Conservation (phyloP, 2,329 filamentous ascomycete species). For the Penicillium sp. region DNA sequence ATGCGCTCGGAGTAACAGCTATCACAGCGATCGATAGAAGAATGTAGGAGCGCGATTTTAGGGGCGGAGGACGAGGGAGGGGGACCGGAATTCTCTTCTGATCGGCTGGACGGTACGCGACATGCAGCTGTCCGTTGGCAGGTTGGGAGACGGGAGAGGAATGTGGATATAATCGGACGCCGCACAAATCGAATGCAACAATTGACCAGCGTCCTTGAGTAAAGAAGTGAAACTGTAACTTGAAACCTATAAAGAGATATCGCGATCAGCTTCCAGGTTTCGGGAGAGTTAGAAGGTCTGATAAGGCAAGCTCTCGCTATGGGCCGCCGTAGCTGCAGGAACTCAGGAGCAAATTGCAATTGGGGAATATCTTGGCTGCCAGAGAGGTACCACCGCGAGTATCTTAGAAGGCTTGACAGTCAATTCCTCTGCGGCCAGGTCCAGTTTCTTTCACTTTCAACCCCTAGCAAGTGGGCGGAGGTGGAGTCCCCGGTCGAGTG, state of each 20-base stretch:
- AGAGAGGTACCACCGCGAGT: slow-evolving; percentile 3
- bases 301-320: slow-evolving; percentile 2
- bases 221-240: slow-evolving; percentile 8
- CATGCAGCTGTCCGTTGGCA: slow-evolving; percentile 30
- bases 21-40: slow-evolving; percentile 27
- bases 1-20: slow-evolving; percentile 28
- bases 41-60: slow-evolving; percentile 27
- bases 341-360: background rate
- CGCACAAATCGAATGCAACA: background rate
- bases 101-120: slow-evolving; percentile 30
- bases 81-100: slow-evolving; percentile 31
- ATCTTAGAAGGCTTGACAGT: background rate
- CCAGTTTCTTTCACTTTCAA: slow-evolving; percentile 20
- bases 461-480: slow-evolving; percentile 32
- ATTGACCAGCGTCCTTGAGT: background rate
- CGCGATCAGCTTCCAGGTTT: slow-evolving; percentile 5
- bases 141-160: slow-evolving; percentile 26
- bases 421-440: slow-evolving; percentile 9
- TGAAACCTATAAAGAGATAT: slow-evolving; percentile 14
- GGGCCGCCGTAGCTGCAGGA: background rate
- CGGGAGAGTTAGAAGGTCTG: background rate
- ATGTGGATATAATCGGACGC: slow-evolving; percentile 27
- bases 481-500: slow-evolving; percentile 33
- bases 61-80: slow-evolving; percentile 22
- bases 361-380: background rate